Base-by-base conservation (phyloP, 1,284 basidiomycete species). In the Pascua sp. region DNA sequence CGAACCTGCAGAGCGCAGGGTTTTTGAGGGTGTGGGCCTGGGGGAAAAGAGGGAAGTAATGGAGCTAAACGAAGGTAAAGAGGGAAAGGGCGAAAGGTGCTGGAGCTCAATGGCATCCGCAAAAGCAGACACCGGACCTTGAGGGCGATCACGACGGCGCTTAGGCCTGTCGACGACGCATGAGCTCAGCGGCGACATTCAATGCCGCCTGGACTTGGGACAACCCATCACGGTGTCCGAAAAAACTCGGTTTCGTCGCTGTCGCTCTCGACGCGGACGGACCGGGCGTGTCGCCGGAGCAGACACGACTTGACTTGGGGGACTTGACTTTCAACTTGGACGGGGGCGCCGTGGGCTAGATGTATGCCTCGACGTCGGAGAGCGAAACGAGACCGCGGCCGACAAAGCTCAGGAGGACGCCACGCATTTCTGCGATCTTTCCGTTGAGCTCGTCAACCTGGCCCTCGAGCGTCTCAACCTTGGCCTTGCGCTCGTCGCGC, bases 391-490 rank as follows among this genome's bases (percentile, higher is more conserved):
- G 49, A 42, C 68, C 68, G 7, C 63, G 59, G 43, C 66, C 66
- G 17, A 69, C 67, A 37, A 71, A 59, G 9, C 53, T 48, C 11
- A 65, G 45, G 9, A 71, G 51, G 42, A 69, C 53, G 16, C 55
- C 53, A 15, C 59, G 61, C 64, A 71, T 65, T 17, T 57, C 66
- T 17, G 55, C 47, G 42, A 67, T 52, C 59, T 67, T 59, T 37
- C 17, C 48, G 46, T 68, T 51, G 4, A 67, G 65, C 42, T 64
- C 62, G 46, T 65, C 64, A 43, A 69, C 64, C 60, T 67, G 66
- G 51, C 63, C 61, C 54, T 71, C 69, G 51, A 70, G 65, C 13
- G 56, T 52, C 56, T 71, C 69, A 55, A 70, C 70, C 66, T 71
- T 69, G 51, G 62, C 63, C 64, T 67, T 61, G 51, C 67, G 62